phyloP scores from a whole-genome alignment of 768 basidiomycete genomes.

The Rhizopogon vinicolor region DNA sequence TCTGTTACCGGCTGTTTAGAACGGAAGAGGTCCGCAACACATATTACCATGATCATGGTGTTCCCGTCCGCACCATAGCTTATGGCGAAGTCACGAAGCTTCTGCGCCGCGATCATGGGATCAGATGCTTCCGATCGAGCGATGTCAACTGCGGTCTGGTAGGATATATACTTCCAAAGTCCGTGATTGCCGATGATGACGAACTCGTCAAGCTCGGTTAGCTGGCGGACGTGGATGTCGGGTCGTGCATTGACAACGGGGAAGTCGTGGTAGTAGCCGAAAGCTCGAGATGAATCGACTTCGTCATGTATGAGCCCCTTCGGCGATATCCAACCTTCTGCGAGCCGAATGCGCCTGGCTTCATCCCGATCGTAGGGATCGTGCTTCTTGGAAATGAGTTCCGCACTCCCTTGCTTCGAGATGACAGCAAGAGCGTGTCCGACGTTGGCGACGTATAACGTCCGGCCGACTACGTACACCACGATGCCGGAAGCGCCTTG shows the following conservation, averaged over 20 bases:
- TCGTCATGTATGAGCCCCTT: constrained; percentile 90
- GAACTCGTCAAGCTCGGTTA: constrained; percentile 89
- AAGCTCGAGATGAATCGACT: constrained; percentile 86
- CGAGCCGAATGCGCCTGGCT: constrained; percentile 79
- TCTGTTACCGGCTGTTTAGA: constrained; percentile 34
- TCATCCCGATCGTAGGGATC: constrained; percentile 87
- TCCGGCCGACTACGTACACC: constrained; percentile 76
- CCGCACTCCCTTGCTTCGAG: constrained; percentile 69
- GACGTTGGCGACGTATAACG: constrained; percentile 84
- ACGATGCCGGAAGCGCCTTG: constrained; percentile 84
- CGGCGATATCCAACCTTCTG: constrained; percentile 94
- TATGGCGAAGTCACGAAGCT: constrained; percentile 93
- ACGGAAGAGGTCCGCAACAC: constrained; percentile 73
- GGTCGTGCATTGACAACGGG: constrained; percentile 91
- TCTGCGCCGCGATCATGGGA: constrained; percentile 92
- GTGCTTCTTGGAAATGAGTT: constrained; percentile 74
- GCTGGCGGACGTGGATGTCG: constrained; percentile 60
- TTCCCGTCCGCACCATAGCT: constrained; percentile 93
- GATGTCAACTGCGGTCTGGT: constrained; percentile 95
- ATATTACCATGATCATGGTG: constrained; percentile 98
- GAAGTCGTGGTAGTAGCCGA: constrained; percentile 87
- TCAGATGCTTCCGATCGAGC: constrained; percentile 67
- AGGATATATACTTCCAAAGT: constrained; percentile 90
- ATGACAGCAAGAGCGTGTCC: constrained; percentile 88
- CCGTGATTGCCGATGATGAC: constrained; percentile 93